Evolutionary conservation across 2,329 filamentous ascomycete species (phyloP).

Genomic region (Fusarium sp.): DNA sequence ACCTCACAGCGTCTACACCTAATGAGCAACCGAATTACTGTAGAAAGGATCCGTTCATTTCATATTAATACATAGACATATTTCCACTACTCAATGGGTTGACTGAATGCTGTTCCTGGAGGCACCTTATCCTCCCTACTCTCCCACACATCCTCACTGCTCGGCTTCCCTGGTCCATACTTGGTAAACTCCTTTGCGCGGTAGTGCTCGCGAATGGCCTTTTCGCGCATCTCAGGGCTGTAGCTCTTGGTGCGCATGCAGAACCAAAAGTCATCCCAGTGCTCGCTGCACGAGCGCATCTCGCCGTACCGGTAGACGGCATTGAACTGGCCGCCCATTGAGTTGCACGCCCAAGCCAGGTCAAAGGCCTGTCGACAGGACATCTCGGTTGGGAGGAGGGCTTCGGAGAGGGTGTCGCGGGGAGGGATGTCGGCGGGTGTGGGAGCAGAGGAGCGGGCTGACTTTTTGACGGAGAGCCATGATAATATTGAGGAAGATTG

Average conservation of each 20-base stretch:
- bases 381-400: constrained; percentile 82
- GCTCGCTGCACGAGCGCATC: constrained; percentile 80
- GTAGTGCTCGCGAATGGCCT: constrained; percentile 74
- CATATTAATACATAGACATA: constrained; percentile 7
- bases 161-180: constrained; percentile 71
- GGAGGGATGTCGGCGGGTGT: constrained; percentile 43
- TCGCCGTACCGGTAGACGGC: constrained; percentile 88
- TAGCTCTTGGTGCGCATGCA: constrained; percentile 87
- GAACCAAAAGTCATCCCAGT: constrained; percentile 97
- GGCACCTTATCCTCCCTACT: constrained; percentile 71
- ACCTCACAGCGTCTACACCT: no score
- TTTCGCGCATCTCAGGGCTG: constrained; percentile 67
- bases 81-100: constrained; percentile 50
- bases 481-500: constrained; percentile 48
- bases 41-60: not conserved
- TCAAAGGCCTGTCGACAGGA: constrained; percentile 93
- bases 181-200: constrained; percentile 71
- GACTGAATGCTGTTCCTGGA: constrained; percentile 59
- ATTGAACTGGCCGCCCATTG: constrained; percentile 89
- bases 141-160: constrained; percentile 92
- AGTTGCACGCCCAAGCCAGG: constrained; percentile 92
- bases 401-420: constrained; percentile 67
- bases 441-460: constrained; percentile 43
- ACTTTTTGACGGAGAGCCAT: constrained; percentile 51
- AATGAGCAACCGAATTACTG: no score